A percentile compares a stretch with the other conserved stretches of the same genome.
phyloP scores from a whole-genome alignment of 495 filamentous ascomycete genomes.

The Platismatia glauca region DNA sequence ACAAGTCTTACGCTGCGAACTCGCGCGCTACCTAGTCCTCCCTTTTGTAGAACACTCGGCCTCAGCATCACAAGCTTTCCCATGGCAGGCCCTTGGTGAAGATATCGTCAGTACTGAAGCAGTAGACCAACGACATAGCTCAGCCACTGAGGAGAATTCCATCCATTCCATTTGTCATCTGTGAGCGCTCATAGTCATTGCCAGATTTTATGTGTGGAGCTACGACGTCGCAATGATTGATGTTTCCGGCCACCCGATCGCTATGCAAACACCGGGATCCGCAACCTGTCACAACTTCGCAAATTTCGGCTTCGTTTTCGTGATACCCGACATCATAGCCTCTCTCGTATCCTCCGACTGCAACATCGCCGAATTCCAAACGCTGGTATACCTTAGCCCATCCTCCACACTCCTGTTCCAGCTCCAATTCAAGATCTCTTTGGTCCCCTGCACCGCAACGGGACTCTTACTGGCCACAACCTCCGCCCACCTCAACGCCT shows the following conservation, averaged over 20 bases:
- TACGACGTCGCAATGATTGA: no score
- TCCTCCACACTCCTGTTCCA: constrained; percentile 70
- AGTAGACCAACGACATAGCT: no score
- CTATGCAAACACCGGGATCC: neutral
- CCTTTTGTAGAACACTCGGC: no score
- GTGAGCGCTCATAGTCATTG: no score
- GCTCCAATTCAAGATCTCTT: constrained; percentile 82
- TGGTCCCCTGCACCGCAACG: constrained; percentile 85
- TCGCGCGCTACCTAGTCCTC: no score
- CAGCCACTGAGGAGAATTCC: no score
- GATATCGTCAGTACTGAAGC: no score
- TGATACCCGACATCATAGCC: constrained; percentile 65
- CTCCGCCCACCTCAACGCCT: constrained; percentile 56
- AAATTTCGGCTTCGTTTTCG: constrained; percentile 76
- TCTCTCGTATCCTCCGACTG: constrained; percentile 70
- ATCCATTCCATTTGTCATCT: no score
- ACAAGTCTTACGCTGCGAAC: no score
- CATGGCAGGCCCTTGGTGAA: no score
- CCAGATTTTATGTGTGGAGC: no score
- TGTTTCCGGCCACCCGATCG: neutral
- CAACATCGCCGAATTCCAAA: constrained; percentile 79
- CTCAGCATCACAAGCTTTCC: no score
- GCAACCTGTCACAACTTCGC: constrained; percentile 57
- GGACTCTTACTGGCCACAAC: constrained; percentile 77
- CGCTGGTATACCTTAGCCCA: constrained; percentile 69